Percentiles rank a stretch among this genome's conserved stretches.
Conservation (phyloP, 2,329 filamentous ascomycete species). For the Pseudogymnoascus destructans region DNA sequence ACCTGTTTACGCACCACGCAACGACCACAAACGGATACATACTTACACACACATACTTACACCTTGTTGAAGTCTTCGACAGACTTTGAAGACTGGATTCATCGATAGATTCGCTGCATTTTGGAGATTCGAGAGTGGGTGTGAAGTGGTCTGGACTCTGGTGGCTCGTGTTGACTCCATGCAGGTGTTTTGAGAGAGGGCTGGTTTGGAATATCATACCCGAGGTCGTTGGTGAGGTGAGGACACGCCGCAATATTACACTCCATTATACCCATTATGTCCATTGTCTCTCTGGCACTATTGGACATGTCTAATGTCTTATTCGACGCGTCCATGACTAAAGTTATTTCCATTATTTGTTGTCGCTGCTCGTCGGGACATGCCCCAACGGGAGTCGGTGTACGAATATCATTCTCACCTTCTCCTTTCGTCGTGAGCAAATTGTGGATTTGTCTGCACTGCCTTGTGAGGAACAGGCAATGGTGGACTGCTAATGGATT, state of each 20-base stretch:
- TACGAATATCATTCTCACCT: background rate
- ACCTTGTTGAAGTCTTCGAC: background rate
- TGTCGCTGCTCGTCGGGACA: background rate
- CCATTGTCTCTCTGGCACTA: background rate
- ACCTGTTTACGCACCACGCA: background rate
- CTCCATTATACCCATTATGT: background rate
- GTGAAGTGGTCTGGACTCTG: background rate
- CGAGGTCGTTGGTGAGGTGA: background rate
- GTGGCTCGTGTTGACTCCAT: background rate
- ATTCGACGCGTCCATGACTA: background rate
- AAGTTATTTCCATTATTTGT: background rate
- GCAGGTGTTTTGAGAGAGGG: background rate
- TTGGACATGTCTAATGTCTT: background rate
- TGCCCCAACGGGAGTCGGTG: background rate
- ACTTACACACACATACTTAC: background rate
- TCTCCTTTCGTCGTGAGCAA: background rate
- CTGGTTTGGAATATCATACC: background rate
- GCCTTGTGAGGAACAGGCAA: background rate
- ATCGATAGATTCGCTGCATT: background rate
- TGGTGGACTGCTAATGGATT: background rate
- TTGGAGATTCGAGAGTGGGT: background rate
- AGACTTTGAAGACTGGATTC: background rate
- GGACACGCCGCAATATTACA: background rate
- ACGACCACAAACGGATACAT: background rate
- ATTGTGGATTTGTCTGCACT: background rate